Conservation (phyloP, 805 yeast species). For the Sungouiella thailandica region DNA sequence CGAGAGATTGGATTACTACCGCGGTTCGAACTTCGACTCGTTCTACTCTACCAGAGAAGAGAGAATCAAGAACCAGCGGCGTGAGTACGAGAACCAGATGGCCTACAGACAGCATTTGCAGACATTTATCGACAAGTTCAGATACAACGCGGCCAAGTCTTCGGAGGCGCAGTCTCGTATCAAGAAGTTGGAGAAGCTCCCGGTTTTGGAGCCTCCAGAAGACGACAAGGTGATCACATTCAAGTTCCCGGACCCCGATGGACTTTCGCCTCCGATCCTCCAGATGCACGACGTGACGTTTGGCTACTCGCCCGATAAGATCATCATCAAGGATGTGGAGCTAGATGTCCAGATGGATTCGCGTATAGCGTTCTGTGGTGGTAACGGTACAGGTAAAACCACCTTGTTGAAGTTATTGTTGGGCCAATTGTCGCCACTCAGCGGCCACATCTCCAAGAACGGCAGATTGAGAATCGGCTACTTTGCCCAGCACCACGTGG, state of each 20-base stretch:
- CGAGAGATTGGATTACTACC: constrained; percentile 91
- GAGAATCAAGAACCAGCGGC: constrained; percentile 84
- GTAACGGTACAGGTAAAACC: constrained; percentile 99
- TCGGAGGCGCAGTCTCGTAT: constrained; percentile 98
- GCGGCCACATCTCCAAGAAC: constrained; percentile 76
- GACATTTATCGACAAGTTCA: constrained; percentile 88
- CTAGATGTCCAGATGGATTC: constrained; percentile 90
- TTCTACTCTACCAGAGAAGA: constrained; percentile 94
- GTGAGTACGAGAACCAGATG: constrained; percentile 98
- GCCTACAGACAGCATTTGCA: constrained; percentile 92
- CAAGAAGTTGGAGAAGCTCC: constrained; percentile 92
- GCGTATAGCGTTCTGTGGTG: constrained; percentile 95
- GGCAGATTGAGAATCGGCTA: constrained; percentile 90
- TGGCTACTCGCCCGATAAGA: constrained; percentile 66
- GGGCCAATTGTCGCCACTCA: constrained; percentile 68
- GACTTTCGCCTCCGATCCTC: constrained; percentile 86
- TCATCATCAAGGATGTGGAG: constrained; percentile 73
- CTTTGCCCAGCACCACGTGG: constrained; percentile 98
- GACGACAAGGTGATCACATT: constrained; percentile 82
- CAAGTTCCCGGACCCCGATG: constrained; percentile 93
- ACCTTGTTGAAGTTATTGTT: constrained; percentile 83
- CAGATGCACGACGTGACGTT: constrained; percentile 84
- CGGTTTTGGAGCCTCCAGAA: constrained; percentile 89
- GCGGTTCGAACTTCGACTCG: constrained; percentile 89
- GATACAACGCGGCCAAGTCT: constrained; percentile 97